These are phyloP conservation scores for Cucumis sativus DNA, from an alignment of 306 rosid genomes.

Conservation along the genomic window Cucumber_9930_V3 NC_026655.2:4680501-4681000, in stretches of 20 bases:
- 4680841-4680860: conserved; percentile 79
- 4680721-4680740: conserved; percentile 91
- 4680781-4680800: conserved; percentile 98
- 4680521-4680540: conserved; percentile 85
- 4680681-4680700: conserved; percentile 51
- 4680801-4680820: conserved; percentile 86
- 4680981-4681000: background rate
- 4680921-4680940: background rate
- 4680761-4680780: conserved; percentile 97
- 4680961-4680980: background rate
- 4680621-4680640: conserved; percentile 93
- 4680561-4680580: conserved; percentile 86
- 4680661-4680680: conserved; percentile 75
- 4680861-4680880: background rate
- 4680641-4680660: conserved; percentile 83
- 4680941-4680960: no score
- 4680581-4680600: conserved; percentile 79
- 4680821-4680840: conserved; percentile 91
- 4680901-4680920: background rate
- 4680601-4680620: conserved; percentile 97
- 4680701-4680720: conserved; percentile 86
- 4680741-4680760: conserved; percentile 99
- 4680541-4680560: conserved; percentile 93
- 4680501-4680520: conserved; percentile 90
- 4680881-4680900: background rate